These are phyloP conservation scores for Magnaporthiopsis rhizophila DNA, from an alignment of 2,329 filamentous ascomycete species.

Conservation along the genomic window DNA sequence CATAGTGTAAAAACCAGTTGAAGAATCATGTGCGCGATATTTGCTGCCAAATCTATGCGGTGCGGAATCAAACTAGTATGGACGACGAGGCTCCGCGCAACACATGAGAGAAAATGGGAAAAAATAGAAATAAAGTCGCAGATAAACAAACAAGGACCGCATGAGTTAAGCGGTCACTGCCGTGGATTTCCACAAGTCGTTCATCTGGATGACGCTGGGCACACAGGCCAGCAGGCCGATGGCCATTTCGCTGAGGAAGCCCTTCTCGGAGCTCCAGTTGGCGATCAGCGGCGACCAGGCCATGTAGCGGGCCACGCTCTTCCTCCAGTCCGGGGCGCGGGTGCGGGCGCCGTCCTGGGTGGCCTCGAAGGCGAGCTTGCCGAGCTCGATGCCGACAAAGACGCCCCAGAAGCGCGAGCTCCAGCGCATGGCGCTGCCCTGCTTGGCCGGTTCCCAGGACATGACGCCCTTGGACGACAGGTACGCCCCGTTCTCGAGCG, in stretches of 20 bases:
- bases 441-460: slow-evolving; percentile 44
- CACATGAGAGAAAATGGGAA: background rate
- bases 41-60: background rate
- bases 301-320: slow-evolving; percentile 58
- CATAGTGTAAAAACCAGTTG: background rate
- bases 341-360: slow-evolving; percentile 26
- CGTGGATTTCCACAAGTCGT: slow-evolving; percentile 35
- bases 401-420: slow-evolving; percentile 74
- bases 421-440: slow-evolving; percentile 58
- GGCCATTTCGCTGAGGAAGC: slow-evolving; percentile 35
- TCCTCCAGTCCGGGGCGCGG: slow-evolving; percentile 50
- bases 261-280: slow-evolving; percentile 71
- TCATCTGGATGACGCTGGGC: slow-evolving; percentile 36
- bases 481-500: slow-evolving; percentile 76
- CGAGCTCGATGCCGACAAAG: slow-evolving; percentile 70
- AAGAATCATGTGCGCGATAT: background rate
- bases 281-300: slow-evolving; percentile 76
- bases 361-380: slow-evolving; percentile 48
- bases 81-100: background rate
- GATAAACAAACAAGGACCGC: background rate
- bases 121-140: background rate
- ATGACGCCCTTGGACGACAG: slow-evolving; percentile 67
- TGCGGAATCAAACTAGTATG: background rate
- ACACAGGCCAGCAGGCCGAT: slow-evolving; percentile 35
- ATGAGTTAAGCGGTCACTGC: slow-evolving; percentile 12